Percentiles rank a stretch among this genome's conserved stretches.
These are phyloP conservation scores for Pestalotiopsis sp. DNA, from an alignment of 2,329 filamentous ascomycete species.

Conservation along the genomic window DNA sequence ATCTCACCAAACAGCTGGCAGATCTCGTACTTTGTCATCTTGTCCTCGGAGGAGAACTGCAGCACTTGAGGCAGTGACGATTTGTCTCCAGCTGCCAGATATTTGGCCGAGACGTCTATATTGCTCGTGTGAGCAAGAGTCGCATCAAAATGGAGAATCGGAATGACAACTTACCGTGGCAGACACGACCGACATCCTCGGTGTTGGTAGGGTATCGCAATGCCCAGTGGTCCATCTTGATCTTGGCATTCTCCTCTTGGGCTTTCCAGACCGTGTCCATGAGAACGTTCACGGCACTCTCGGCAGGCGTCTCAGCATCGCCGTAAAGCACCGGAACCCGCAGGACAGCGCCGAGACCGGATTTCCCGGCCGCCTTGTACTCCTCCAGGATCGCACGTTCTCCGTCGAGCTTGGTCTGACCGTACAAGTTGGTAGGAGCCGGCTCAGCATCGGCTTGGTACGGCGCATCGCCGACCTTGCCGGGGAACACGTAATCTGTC, in stretches of 20 bases:
- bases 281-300: slow-evolving; percentile 82
- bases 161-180: slow-evolving; percentile 52
- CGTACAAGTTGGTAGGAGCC: slow-evolving; percentile 74
- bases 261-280: slow-evolving; percentile 76
- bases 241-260: slow-evolving; percentile 59
- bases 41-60: slow-evolving; percentile 86
- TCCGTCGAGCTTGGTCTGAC: slow-evolving; percentile 61
- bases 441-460: slow-evolving; percentile 68
- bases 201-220: slow-evolving; percentile 86
- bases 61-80: slow-evolving; percentile 65
- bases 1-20: slow-evolving; percentile 77
- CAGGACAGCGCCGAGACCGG: slow-evolving; percentile 66
- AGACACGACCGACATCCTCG: slow-evolving; percentile 80
- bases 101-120: slow-evolving; percentile 71
- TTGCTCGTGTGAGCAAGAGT: not conserved
- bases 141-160: too few relatives aligned
- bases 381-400: slow-evolving; percentile 66
- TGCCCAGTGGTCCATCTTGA: slow-evolving; percentile 86
- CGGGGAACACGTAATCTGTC: slow-evolving; percentile 80
- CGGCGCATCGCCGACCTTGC: slow-evolving; percentile 75
- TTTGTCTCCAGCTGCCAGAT: slow-evolving; percentile 52
- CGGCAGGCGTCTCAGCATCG: slow-evolving; percentile 64
- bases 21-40: slow-evolving; percentile 88
- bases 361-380: slow-evolving; percentile 47
- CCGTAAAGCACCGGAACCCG: slow-evolving; percentile 86